phyloP scores from a whole-genome alignment of 495 filamentous ascomycete species.

The Penicillium soppii region DNA sequence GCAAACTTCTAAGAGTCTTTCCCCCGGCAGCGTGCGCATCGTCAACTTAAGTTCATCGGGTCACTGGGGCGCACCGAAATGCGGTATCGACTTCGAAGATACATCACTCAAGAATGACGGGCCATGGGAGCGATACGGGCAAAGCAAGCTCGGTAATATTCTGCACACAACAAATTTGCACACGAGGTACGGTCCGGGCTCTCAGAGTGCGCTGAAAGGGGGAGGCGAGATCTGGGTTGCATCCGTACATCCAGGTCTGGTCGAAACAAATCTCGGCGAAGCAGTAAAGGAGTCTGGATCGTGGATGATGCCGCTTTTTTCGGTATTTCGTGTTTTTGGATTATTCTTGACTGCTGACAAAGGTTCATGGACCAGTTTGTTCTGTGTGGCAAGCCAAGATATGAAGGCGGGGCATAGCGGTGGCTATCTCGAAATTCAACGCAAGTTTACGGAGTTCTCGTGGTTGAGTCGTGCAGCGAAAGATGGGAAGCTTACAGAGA shows the following conservation, averaged over 20 bases:
- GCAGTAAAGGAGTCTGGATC: constrained; percentile 12
- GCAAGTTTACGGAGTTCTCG: constrained; percentile 28
- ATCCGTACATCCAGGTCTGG: constrained; percentile 45
- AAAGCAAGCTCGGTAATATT: constrained; percentile 46
- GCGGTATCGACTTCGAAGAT: constrained; percentile 35
- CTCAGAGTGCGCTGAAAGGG: constrained; percentile 19
- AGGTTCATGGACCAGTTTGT: constrained; percentile 38
- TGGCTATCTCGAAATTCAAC: constrained; percentile 24
- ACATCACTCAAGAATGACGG: constrained; percentile 13
- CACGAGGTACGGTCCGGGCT: constrained; percentile 35
- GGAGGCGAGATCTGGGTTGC: constrained; percentile 38
- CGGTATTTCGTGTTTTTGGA: constrained; percentile 20
- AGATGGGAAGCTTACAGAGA: constrained; percentile 26
- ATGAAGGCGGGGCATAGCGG: constrained; percentile 40
- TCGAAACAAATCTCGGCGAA: constrained; percentile 33
- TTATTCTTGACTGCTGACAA: constrained; percentile 30
- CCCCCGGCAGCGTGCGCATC: constrained; percentile 33
- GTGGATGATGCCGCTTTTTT: constrained; percentile 18
- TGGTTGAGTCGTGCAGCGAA: constrained; percentile 30
- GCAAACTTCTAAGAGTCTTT: constrained; percentile 19
- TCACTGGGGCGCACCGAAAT: constrained; percentile 29
- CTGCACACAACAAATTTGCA: constrained; percentile 34
- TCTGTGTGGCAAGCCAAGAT: constrained; percentile 39
- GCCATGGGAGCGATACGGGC: constrained; percentile 38
- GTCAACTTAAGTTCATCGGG: constrained; percentile 40